Conservation (phyloP, 2,329 filamentous ascomycete species). For the Colletotrichum acutatum region DNA sequence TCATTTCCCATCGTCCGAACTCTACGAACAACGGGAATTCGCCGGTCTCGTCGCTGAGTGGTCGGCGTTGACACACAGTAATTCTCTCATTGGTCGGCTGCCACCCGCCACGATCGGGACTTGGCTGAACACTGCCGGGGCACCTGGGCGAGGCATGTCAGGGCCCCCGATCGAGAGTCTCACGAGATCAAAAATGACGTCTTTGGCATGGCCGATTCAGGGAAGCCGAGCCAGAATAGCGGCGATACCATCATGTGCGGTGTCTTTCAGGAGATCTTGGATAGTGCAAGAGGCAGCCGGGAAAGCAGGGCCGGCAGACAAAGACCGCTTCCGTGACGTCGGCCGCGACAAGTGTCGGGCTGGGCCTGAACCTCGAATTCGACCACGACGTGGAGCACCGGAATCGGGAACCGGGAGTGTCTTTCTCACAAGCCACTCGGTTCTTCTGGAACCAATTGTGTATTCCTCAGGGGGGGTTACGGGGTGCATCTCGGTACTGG, state of each 20-base stretch:
- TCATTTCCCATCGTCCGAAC: conserved; percentile 34
- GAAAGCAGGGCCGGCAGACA: conserved; percentile 11
- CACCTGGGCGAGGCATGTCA: conserved; percentile 32
- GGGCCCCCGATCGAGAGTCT: conserved; percentile 26
- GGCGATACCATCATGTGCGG: conserved; percentile 21
- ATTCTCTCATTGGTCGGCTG: conserved; percentile 36
- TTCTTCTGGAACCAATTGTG: background rate
- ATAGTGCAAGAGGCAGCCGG: conserved; percentile 21
- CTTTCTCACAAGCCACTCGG: background rate
- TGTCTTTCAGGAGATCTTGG: conserved; percentile 7
- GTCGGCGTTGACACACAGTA: conserved; percentile 36
- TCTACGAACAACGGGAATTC: conserved; percentile 23
- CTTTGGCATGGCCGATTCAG: conserved; percentile 23
- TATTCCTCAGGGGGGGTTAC: background rate
- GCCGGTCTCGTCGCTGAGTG: conserved; percentile 37
- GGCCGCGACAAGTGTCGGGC: conserved; percentile 28
- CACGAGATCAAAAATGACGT: conserved; percentile 33
- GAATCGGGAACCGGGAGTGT: background rate
- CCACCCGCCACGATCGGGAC: conserved; percentile 34
- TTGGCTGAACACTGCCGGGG: conserved; percentile 34
- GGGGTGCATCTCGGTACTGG: conserved; percentile 6
- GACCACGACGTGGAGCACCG: conserved; percentile 9
- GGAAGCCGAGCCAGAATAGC: conserved; percentile 9
- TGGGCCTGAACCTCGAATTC: background rate
- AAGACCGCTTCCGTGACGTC: conserved; percentile 28